Conservation (phyloP, 176 grass and related monocot species). For the Chloris gayana region DNA sequence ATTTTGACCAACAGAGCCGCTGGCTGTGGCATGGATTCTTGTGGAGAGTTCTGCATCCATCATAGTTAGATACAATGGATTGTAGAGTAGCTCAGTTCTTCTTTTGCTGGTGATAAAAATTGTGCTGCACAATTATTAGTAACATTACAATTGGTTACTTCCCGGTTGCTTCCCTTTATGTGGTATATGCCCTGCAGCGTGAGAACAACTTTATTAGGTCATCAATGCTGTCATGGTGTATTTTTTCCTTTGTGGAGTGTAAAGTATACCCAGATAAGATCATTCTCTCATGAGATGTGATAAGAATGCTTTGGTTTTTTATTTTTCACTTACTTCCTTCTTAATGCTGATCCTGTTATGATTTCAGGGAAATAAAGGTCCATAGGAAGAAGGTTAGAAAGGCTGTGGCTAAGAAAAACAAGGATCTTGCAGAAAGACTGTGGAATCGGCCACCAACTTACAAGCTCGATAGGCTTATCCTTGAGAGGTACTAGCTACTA, state of each 20-base stretch:
- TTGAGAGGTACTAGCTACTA: constrained; percentile 83
- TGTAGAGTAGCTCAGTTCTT: not conserved
- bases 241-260: not conserved
- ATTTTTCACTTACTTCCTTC: not conserved
- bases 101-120: not conserved
- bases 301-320: not conserved
- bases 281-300: not conserved
- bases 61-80: not conserved
- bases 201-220: not conserved
- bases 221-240: not conserved
- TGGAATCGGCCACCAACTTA: constrained; percentile 75
- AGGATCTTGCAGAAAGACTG: constrained; percentile 79
- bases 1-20: not conserved
- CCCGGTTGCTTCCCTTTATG: not conserved
- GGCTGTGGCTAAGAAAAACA: constrained; percentile 88
- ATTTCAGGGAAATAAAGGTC: constrained; percentile 68
- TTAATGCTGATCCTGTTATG: constrained; percentile 1
- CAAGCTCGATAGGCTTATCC: constrained; percentile 90
- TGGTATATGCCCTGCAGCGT: not conserved
- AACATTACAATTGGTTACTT: constrained; percentile 6
- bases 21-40: not conserved
- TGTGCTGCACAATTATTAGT: not conserved
- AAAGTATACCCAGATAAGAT: not conserved
- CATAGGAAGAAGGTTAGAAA: constrained; percentile 84
- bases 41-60: not conserved